Conservation (phyloP, 306 rosid genomes). For the Vachellia collinsii region DNA sequence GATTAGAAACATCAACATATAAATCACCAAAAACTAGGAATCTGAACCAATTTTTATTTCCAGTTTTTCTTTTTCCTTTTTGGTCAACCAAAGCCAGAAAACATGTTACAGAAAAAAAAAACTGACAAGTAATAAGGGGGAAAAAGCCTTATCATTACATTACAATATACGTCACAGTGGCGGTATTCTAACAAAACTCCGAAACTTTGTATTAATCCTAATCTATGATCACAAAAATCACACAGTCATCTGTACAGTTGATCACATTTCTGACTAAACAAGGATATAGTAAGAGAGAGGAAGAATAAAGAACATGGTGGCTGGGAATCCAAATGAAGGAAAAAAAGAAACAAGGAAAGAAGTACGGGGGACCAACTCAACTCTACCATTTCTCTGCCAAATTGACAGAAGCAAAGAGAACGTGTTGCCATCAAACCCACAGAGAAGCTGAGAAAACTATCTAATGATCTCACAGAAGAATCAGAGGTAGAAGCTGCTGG, state of each 20-base stretch:
- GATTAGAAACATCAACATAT: conserved; percentile 28
- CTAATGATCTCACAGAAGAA: conserved; percentile 10
- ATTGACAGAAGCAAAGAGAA: no score
- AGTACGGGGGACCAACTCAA: background rate
- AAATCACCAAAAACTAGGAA: conserved; percentile 34
- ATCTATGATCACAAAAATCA: conserved; percentile 12
- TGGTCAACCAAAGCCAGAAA: conserved; percentile 19
- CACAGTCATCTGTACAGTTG: conserved; percentile 6
- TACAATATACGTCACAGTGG: background rate
- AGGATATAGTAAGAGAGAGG: background rate
- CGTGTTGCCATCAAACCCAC: background rate
- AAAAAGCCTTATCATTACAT: background rate
- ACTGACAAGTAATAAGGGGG: conserved; percentile 12
- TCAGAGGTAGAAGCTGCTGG: conserved; percentile 9
- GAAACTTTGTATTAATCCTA: conserved; percentile 14
- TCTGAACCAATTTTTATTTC: background rate
- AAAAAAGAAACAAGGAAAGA: conserved; percentile 12
- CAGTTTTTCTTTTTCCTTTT: background rate
- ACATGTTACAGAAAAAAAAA: conserved; percentile 29
- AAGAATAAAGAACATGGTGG: conserved; percentile 10
- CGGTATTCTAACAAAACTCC: conserved; percentile 16
- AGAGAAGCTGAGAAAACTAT: conserved; percentile 18
- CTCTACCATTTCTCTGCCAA: background rate
- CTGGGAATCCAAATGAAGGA: background rate
- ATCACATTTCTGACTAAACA: conserved; percentile 11